Evolutionary conservation across 495 filamentous ascomycete species (phyloP).

Genomic region (Penicillium soppii): DNA sequence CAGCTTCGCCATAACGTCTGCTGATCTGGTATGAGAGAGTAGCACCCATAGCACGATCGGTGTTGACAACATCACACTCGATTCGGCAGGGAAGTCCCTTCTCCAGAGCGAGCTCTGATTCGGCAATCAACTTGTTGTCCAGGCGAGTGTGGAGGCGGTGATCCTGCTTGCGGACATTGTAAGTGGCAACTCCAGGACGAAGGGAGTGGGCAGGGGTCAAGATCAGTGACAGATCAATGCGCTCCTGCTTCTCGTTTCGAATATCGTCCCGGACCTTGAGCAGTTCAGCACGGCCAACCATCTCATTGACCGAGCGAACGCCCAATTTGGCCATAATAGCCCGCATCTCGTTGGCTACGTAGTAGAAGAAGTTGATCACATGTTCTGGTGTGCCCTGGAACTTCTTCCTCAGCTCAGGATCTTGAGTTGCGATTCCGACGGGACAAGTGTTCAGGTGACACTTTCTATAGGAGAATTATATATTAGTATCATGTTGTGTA

Average conservation of each 20-base stretch:
- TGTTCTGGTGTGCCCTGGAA: conserved; percentile 94
- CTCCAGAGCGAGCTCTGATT: conserved; percentile 94
- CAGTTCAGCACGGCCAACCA: conserved; percentile 92
- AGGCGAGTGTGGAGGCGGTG: conserved; percentile 90
- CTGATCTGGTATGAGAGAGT: conserved; percentile 97
- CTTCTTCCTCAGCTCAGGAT: conserved; percentile 92
- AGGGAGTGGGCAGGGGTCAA: conserved; percentile 95
- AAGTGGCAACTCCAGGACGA: conserved; percentile 93
- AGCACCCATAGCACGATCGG: conserved; percentile 90
- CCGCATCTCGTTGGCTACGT: conserved; percentile 94
- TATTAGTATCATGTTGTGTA: not conserved
- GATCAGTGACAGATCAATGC: conserved; percentile 93
- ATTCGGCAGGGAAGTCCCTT: conserved; percentile 94
- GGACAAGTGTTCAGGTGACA: conserved; percentile 81
- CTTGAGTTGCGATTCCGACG: conserved; percentile 96
- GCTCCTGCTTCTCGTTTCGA: conserved; percentile 83
- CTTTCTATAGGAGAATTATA: conserved; percentile 17
- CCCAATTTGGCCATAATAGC: conserved; percentile 98
- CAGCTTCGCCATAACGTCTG: conserved; percentile 85
- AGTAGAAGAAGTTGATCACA: conserved; percentile 99
- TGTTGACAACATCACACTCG: conserved; percentile 98
- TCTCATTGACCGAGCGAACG: conserved; percentile 95
- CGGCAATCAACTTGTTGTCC: conserved; percentile 97
- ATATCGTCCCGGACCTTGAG: conserved; percentile 88
- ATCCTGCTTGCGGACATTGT: conserved; percentile 99